Evolutionary conservation across 202 grass and related monocot species (phyloP), one percentile per base, ranked within the genome.

Genomic region (Cymbopogon flexuosus): DNA sequence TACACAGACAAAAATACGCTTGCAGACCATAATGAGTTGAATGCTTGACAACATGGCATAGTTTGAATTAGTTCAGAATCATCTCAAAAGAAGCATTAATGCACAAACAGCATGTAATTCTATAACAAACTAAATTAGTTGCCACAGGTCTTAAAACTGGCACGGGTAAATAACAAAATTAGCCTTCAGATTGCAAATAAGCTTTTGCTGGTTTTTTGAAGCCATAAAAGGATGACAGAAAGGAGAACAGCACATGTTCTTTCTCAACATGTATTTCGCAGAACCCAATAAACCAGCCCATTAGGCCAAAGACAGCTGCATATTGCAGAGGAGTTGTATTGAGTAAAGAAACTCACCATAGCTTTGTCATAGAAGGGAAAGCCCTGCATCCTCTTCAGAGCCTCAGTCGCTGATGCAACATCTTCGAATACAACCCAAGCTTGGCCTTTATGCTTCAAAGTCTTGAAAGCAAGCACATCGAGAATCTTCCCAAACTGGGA

Each of bases 401-500:
- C 96, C 77, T 99, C 92, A 47, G 85, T 85, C 47, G 92, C 95
- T 58, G 95, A 97, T 40, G 83, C 87, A 41, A 91, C 95, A 89
- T 94, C 95, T 77, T 97, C 88, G 24, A 97, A 94, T 22, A 94
- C 84, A 75, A 95, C 90, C 96, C 96, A 99, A 23, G 96, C 92
- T 80, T 99, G 96, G 1, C 96, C 96, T 86, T 99, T 99, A 70
- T 99, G 96, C 87, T 95, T 99, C 69, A 96, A 67, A 23, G 92
- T 93, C 86, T 99, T 99, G 79, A 95, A 99, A 78, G 96, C 96
- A 84, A 99, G 92, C 11, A 99, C 87, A 6, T 95, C 96, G 30
- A 96, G 60, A 77, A 96, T 99, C 80, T 99, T 99, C 60, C 96
- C 96, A 81, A 99, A 99, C 84, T 99, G 96, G 80, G 90, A 90